Evolutionary conservation across 2,329 filamentous ascomycete genomes (phyloP).

Genomic region (Trichoderma aggressivum): DNA sequence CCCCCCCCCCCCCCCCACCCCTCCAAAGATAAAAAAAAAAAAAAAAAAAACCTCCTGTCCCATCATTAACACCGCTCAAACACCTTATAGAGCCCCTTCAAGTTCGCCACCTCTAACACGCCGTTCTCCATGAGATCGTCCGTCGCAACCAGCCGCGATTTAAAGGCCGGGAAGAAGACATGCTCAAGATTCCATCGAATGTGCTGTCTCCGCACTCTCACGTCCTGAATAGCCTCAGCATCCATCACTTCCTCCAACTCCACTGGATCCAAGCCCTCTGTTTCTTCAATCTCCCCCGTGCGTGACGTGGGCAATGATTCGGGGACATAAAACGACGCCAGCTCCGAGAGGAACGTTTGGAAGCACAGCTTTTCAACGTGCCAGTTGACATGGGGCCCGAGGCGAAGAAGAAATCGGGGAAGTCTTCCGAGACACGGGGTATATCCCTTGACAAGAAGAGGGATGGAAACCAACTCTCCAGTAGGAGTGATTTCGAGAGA

Average conservation of each 20-base stretch:
- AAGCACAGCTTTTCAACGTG: conserved; percentile 81
- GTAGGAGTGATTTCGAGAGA: conserved; percentile 74
- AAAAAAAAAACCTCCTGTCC: neutral
- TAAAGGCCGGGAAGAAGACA: conserved; percentile 85
- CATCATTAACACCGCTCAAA: conserved; percentile 80
- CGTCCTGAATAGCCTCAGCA: conserved; percentile 34
- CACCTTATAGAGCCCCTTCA: conserved; percentile 89
- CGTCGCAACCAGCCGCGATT: conserved; percentile 77
- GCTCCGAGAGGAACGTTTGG: conserved; percentile 74
- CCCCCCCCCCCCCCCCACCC: too few species aligned
- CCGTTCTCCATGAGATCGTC: conserved; percentile 67
- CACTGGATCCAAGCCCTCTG: neutral
- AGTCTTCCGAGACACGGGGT: conserved; percentile 81
- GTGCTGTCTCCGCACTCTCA: conserved; percentile 61
- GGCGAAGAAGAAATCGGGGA: conserved; percentile 78
- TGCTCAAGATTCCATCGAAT: conserved; percentile 77
- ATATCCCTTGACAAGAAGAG: conserved; percentile 85
- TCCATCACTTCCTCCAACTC: conserved; percentile 15
- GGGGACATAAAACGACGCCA: conserved; percentile 87
- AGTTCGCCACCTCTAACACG: conserved; percentile 81
- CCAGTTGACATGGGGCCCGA: conserved; percentile 90
- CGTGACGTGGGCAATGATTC: conserved; percentile 67
- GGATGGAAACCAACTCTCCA: conserved; percentile 75
- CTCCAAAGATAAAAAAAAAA: too few species aligned
- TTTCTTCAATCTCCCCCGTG: conserved; percentile 13